A percentile compares a stretch with the other conserved stretches of the same genome.
Conservation (phyloP, 306 rosid genomes). For the Cucumis melo region DNA sequence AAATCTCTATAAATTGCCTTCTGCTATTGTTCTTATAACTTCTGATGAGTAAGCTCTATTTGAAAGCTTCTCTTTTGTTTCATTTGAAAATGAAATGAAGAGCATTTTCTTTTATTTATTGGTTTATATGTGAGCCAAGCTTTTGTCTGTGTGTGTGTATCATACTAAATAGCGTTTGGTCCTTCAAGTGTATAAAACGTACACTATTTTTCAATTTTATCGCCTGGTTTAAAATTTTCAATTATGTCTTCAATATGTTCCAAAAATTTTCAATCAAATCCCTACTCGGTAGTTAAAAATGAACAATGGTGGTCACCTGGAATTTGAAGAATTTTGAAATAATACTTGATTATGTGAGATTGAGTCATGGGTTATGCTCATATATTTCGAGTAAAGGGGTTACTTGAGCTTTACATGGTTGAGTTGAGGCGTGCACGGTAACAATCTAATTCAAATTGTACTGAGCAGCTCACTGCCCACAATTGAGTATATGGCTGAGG, state of each 20-base stretch:
- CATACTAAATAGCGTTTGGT: no score
- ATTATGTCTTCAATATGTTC: background rate
- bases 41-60: conserved; percentile 24
- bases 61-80: background rate
- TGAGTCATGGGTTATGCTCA: no score
- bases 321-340: no score
- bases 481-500: no score
- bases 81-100: background rate
- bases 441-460: no score
- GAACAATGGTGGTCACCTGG: no score
- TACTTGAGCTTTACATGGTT: no score
- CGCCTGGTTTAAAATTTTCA: background rate
- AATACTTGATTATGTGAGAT: no score
- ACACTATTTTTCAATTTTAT: background rate
- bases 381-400: no score
- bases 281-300: background rate
- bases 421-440: no score
- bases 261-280: background rate
- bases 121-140: background rate
- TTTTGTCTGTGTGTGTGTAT: no score
- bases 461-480: no score
- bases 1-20: conserved; percentile 21
- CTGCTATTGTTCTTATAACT: conserved; percentile 24
- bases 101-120: background rate
- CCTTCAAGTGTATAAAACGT: background rate